Evolutionary conservation across 139 green algal genomes (phyloP), one percentile per base, ranked within the genome.

Genomic region (Picochlorum sp.): DNA sequence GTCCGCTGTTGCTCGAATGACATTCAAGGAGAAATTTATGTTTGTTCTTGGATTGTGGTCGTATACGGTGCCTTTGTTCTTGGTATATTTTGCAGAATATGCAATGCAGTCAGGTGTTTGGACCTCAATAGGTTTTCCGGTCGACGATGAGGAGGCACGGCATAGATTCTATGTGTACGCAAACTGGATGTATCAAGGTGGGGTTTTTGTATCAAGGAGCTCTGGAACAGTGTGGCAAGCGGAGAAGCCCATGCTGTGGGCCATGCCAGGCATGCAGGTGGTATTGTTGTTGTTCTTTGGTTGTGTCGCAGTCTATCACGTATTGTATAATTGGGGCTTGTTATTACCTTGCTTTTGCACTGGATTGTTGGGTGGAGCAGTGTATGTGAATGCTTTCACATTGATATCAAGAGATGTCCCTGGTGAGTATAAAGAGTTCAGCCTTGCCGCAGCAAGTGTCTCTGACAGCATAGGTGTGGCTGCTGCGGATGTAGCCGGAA

Each of bases 321-420:
- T 62, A 14, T 72, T 57, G 68, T 85, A 85, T 67, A 77, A 63
- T 65, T 83, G 62, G 62, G 24, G 57, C 10, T 68, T 89, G 14
- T 67, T 86, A 26, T 3, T 69, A 13, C 60, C 65, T 38, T 85
- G 77, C 63, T 70, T 87, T 13, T 57, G 50, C 20, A 52, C 75
- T 56, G 83, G 83, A 2, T 57, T 89, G 55, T 30, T 89, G 49
- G 83, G 83, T 0, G 83, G 83, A 6, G 76, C 70, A 10, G 76
- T 85, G 44, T 89, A 89, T 68, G 83, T 89, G 11, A 81, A 85
- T 45, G 74, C 70, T 14, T 89, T 89, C 60, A 84, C 66, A 0
- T 44, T 84, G 4, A 68, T 89, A 18, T 45, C 64, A 5, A 61
- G 51, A 4, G 71, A 86, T 34, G 75, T 80, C 2, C n/a, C 74